phyloP scores from a whole-genome alignment of 352 stramenopile species.

The Globisporangium heterothallicum region DNA sequence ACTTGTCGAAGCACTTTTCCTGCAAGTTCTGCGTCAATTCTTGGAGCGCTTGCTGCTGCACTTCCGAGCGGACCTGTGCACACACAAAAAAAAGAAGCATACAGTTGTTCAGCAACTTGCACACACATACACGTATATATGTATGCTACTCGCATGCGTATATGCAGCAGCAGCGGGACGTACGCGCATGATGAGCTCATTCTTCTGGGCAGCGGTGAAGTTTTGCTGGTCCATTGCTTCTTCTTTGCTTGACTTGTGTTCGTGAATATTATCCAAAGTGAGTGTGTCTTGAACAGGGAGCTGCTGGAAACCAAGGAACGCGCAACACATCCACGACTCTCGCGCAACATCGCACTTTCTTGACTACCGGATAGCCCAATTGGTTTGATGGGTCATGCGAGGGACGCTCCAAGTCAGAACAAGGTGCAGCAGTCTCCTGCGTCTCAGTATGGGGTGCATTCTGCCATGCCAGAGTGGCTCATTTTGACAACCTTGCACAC shows the following conservation, averaged over 20 bases:
- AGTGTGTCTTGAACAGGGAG: no score
- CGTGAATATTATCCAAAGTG: no score
- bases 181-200: constrained; percentile 79
- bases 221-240: constrained; percentile 65
- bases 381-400: constrained; percentile 6
- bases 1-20: constrained; percentile 91
- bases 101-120: neutral
- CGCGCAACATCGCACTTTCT: constrained; percentile 22
- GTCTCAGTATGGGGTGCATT: no score
- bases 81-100: neutral
- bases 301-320: constrained; percentile 1
- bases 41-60: constrained; percentile 79
- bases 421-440: no score
- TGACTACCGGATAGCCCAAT: no score
- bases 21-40: constrained; percentile 84
- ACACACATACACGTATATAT: neutral
- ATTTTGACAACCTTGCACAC: no score
- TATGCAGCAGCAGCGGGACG: constrained; percentile 8
- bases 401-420: no score
- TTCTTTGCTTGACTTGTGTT: constrained; percentile 9
- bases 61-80: constrained; percentile 69
- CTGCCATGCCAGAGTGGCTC: no score
- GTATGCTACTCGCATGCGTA: no score
- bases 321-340: no score
- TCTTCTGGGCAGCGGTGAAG: constrained; percentile 80